Evolutionary conservation across 1,284 basidiomycete species (phyloP).

Genomic region (Chalciporus sp.): DNA sequence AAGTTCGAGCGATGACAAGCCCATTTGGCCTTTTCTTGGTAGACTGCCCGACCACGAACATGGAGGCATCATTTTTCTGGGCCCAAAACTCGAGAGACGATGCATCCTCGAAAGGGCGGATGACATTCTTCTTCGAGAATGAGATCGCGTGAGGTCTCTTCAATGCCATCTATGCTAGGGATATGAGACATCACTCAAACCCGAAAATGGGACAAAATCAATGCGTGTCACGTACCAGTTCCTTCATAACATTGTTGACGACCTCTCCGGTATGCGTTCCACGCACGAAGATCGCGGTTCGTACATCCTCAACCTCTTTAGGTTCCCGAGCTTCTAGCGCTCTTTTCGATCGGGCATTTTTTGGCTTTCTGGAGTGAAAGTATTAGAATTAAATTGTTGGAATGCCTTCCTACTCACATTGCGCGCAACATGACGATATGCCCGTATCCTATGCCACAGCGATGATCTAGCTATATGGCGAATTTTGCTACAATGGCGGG

Average conservation of each 20-base stretch:
- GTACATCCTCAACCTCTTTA: constrained; percentile 86
- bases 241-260: constrained; percentile 83
- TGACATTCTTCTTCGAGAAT: constrained; percentile 93
- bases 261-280: constrained; percentile 86
- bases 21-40: constrained; percentile 95
- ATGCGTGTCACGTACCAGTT: constrained; percentile 65
- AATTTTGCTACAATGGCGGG: too few relatives aligned
- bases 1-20: constrained; percentile 87
- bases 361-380: constrained; percentile 74
- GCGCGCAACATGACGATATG: constrained; percentile 38
- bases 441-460: too few relatives aligned
- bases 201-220: background rate
- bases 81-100: constrained; percentile 92
- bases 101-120: constrained; percentile 90
- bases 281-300: constrained; percentile 87
- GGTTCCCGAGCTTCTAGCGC: constrained; percentile 86
- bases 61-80: constrained; percentile 90
- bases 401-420: constrained; percentile 31
- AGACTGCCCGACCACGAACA: constrained; percentile 91
- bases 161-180: constrained; percentile 72
- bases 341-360: constrained; percentile 97
- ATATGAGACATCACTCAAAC: background rate
- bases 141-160: constrained; percentile 89
- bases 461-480: too few relatives aligned
- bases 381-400: background rate